These are phyloP conservation scores for Linum tenue DNA, from an alignment of 345 rosid species.

Conservation along the genomic window DNA sequence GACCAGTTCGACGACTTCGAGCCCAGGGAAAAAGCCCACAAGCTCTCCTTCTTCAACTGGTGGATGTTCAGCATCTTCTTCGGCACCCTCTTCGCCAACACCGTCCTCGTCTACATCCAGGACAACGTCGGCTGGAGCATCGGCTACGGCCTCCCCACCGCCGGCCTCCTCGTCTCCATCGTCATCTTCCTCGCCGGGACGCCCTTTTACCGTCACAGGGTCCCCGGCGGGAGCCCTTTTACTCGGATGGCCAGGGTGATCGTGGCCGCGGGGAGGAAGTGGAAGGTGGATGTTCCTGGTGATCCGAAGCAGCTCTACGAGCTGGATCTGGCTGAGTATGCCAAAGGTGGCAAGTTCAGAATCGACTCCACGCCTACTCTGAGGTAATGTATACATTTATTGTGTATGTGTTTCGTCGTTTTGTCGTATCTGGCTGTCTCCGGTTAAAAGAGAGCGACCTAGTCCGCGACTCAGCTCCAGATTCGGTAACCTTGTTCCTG, in stretches of 20 bases:
- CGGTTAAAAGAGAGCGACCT: too few species aligned
- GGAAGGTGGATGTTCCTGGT: slow-evolving; percentile 33
- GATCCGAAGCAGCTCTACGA: slow-evolving; percentile 46
- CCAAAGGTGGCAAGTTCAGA: slow-evolving; percentile 38
- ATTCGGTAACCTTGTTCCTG: too few species aligned
- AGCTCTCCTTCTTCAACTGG: slow-evolving; percentile 96
- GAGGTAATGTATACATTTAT: slow-evolving; percentile 24
- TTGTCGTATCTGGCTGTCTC: too few species aligned
- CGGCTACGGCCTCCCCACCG: slow-evolving; percentile 72
- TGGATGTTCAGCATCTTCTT: slow-evolving; percentile 92
- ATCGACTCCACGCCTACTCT: slow-evolving; percentile 50
- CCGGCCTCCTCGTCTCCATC: slow-evolving; percentile 54
- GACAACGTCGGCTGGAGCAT: slow-evolving; percentile 83
- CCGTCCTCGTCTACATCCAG: slow-evolving; percentile 71
- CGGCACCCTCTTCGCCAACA: slow-evolving; percentile 81
- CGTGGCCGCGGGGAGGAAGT: slow-evolving; percentile 56
- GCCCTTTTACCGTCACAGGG: slow-evolving; percentile 57
- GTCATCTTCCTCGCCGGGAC: slow-evolving; percentile 58
- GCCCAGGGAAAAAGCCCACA: slow-evolving; percentile 59
- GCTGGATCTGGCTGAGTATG: slow-evolving; percentile 45
- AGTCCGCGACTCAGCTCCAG: too few species aligned
- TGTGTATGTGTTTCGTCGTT: too few species aligned
- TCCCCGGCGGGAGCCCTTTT: slow-evolving; percentile 69
- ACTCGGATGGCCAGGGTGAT: slow-evolving; percentile 66
- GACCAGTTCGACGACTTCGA: slow-evolving; percentile 88